Percentiles rank a stretch among this genome's conserved stretches.
Conservation (phyloP, 202 grass and related monocot genomes). For the Panicum hallii region DNA sequence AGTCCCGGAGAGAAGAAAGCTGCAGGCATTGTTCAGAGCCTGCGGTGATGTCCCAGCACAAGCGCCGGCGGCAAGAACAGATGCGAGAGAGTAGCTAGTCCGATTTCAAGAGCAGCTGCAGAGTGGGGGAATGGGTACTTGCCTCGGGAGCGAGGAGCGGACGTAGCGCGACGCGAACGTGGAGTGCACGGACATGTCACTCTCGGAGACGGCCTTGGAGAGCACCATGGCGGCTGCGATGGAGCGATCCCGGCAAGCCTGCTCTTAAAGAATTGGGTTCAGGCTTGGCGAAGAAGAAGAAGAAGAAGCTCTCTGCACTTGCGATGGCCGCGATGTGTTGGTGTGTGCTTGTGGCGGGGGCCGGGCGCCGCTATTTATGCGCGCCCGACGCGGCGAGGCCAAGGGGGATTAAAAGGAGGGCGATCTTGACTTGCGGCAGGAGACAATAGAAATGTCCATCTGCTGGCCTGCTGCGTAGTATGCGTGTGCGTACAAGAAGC, state of each 20-base stretch:
- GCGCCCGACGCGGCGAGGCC: background rate
- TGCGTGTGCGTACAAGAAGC: background rate
- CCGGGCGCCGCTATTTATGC: conserved; percentile 32
- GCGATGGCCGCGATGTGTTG: conserved; percentile 1
- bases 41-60: background rate
- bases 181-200: conserved; percentile 75
- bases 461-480: background rate
- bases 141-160: conserved; percentile 75
- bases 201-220: conserved; percentile 64
- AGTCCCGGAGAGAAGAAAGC: background rate
- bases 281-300: conserved; percentile 15
- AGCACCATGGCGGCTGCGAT: conserved; percentile 57
- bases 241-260: background rate
- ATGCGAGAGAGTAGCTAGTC: background rate
- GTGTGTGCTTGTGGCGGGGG: conserved; percentile 23
- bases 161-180: conserved; percentile 88
- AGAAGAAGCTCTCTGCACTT: background rate
- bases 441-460: background rate
- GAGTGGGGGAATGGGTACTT: background rate
- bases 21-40: background rate
- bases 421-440: background rate
- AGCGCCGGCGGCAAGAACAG: conserved; percentile 17
- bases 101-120: background rate
- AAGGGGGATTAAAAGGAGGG: background rate
- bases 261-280: background rate